Percentiles rank a stretch among this genome's conserved stretches.
These are phyloP conservation scores for Ganoderma sinense DNA, from an alignment of 1,284 basidiomycete species.

Conservation along the genomic window DNA sequence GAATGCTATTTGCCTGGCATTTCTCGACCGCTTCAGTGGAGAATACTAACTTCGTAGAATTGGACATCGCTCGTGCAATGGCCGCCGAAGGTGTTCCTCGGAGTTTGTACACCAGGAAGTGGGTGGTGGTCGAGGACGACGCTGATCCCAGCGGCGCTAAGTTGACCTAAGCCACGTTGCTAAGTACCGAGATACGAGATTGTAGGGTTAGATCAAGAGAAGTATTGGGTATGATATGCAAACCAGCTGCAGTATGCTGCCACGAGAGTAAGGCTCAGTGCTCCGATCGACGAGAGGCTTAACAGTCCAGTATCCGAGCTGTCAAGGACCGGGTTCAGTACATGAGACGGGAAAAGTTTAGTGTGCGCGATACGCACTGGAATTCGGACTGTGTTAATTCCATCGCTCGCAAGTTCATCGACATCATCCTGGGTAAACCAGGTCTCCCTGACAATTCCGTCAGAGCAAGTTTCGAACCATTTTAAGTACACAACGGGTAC, in stretches of 20 bases:
- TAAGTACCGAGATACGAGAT: constrained; percentile 35
- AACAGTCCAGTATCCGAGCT: constrained; percentile 86
- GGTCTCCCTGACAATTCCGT: constrained; percentile 50
- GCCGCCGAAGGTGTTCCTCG: constrained; percentile 71
- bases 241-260: constrained; percentile 72
- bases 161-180: constrained; percentile 66
- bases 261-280: constrained; percentile 71
- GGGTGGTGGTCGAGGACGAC: constrained; percentile 82
- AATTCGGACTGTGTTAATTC: constrained; percentile 79
- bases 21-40: neutral
- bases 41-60: constrained; percentile 70
- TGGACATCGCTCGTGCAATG: constrained; percentile 73
- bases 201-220: neutral
- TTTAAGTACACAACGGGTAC: constrained; percentile 41
- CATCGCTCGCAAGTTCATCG: constrained; percentile 52
- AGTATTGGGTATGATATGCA: constrained; percentile 24
- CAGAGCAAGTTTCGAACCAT: neutral
- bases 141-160: constrained; percentile 67
- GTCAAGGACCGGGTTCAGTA: neutral
- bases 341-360: neutral
- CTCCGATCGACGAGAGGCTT: constrained; percentile 71
- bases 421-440: constrained; percentile 79
- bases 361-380: constrained; percentile 55
- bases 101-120: constrained; percentile 71
- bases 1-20: neutral